Conservation (phyloP, 805 yeast genomes). For the Wickerhamiella siamensis region DNA sequence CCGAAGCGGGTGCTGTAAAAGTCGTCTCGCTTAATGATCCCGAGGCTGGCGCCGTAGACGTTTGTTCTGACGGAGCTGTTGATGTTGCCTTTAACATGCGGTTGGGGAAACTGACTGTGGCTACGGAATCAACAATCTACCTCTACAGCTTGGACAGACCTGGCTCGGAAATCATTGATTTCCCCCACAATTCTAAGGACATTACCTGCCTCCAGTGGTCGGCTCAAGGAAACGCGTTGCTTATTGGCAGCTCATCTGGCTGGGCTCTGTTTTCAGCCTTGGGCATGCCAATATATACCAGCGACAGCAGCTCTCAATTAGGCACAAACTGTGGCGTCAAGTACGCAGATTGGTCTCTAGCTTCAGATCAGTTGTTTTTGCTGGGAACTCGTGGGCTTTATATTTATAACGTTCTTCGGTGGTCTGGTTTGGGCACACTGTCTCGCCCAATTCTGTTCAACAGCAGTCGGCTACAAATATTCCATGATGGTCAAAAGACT, state of each 20-base stretch:
- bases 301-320: slow-evolving; percentile 24
- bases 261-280: slow-evolving; percentile 37
- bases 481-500: slow-evolving; percentile 35
- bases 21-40: slow-evolving; percentile 6
- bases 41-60: slow-evolving; percentile 5
- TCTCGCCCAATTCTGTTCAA: slow-evolving; percentile 31
- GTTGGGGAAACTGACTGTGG: slow-evolving; percentile 30
- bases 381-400: slow-evolving; percentile 14
- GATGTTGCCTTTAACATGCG: slow-evolving; percentile 29
- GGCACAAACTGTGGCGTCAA: no score
- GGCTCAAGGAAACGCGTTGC: slow-evolving; percentile 25
- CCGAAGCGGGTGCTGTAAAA: neutral
- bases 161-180: neutral
- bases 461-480: slow-evolving; percentile 30
- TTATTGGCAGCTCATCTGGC: slow-evolving; percentile 28
- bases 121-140: slow-evolving; percentile 8
- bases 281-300: slow-evolving; percentile 26
- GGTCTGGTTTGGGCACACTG: slow-evolving; percentile 22
- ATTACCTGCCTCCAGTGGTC: slow-evolving; percentile 26
- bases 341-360: slow-evolving; percentile 24
- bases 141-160: neutral
- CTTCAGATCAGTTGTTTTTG: slow-evolving; percentile 27
- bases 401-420: slow-evolving; percentile 18
- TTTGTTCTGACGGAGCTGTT: neutral
- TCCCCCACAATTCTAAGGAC: slow-evolving; percentile 17